A percentile compares a stretch with the other conserved stretches of the same genome.
phyloP scores from a whole-genome alignment of 805 yeast genomes.

The Maudiozyma serrabonitensis region DNA sequence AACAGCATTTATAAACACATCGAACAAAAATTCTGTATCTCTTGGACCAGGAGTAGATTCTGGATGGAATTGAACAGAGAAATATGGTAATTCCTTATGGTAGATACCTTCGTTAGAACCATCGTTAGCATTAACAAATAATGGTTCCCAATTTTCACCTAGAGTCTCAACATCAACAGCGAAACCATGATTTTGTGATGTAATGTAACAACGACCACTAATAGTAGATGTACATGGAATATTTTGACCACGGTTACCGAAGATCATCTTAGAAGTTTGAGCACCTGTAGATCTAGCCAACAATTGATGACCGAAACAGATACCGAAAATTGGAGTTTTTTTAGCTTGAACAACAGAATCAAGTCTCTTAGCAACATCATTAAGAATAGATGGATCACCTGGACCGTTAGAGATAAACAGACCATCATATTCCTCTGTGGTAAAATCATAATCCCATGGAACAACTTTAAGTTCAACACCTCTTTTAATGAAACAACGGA shows the following conservation, averaged over 20 bases:
- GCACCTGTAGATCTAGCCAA: conserved; percentile 95
- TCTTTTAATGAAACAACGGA: conserved; percentile 89
- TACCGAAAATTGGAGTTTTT: conserved; percentile 90
- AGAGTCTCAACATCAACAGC: conserved; percentile 85
- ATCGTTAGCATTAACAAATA: conserved; percentile 92
- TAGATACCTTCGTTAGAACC: conserved; percentile 98
- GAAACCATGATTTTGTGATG: conserved; percentile 97
- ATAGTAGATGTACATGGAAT: conserved; percentile 87
- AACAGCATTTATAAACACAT: conserved; percentile 80
- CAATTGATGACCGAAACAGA: conserved; percentile 96
- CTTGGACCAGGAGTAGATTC: conserved; percentile 99
- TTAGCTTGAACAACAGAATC: conserved; percentile 47
- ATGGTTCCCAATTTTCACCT: conserved; percentile 77
- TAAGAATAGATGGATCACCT: conserved; percentile 92
- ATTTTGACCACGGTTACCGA: conserved; percentile 99
- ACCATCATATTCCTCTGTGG: conserved; percentile 82
- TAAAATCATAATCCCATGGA: conserved; percentile 88
- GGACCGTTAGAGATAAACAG: conserved; percentile 96
- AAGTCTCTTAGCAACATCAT: conserved; percentile 54
- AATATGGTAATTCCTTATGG: conserved; percentile 76
- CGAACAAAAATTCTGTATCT: conserved; percentile 95
- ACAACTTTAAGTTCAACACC: conserved; percentile 95
- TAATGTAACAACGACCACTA: conserved; percentile 94
- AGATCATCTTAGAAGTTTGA: conserved; percentile 79
- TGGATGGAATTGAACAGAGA: conserved; percentile 98